phyloP scores from a whole-genome alignment of 805 yeast species.

The Dipodascopsis tothii region DNA sequence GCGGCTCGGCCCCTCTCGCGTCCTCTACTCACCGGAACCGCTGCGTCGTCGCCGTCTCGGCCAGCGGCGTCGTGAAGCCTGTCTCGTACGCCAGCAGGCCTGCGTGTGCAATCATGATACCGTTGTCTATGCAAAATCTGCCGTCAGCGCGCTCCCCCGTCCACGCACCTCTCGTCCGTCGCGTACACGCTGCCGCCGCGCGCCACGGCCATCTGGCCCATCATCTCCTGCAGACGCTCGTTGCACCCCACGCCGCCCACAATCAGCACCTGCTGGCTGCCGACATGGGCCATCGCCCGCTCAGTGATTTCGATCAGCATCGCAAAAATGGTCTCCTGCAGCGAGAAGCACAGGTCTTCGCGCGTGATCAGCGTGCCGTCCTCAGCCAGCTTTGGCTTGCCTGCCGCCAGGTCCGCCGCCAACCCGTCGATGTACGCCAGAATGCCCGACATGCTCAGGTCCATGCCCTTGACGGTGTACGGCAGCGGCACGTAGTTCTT shows the following conservation, averaged over 20 bases:
- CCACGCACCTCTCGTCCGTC: constrained; percentile 67
- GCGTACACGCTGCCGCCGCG: constrained; percentile 85
- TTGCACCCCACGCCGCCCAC: constrained; percentile 99
- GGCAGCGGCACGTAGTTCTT: constrained; percentile 63
- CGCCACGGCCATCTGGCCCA: constrained; percentile 88
- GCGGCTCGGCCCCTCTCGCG: too few relatives aligned
- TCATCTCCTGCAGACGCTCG: constrained; percentile 86
- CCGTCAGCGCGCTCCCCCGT: not conserved
- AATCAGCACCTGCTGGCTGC: constrained; percentile 76
- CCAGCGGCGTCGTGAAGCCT: constrained; percentile 55
- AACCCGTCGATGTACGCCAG: constrained; percentile 74
- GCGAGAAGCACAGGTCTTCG: constrained; percentile 84
- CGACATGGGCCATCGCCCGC: constrained; percentile 96
- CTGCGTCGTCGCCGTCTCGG: constrained; percentile 82
- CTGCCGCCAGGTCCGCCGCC: constrained; percentile 62
- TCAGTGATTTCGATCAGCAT: constrained; percentile 98
- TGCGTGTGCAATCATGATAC: constrained; percentile 98
- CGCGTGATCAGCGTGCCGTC: constrained; percentile 51
- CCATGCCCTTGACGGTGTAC: constrained; percentile 98
- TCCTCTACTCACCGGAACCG: constrained; percentile 50
- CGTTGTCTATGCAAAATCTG: constrained; percentile 87
- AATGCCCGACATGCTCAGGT: constrained; percentile 91
- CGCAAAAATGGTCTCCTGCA: constrained; percentile 87
- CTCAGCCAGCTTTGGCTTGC: constrained; percentile 32
- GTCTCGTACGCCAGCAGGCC: constrained; percentile 79